phyloP scores from a whole-genome alignment of 2,329 filamentous ascomycete genomes.

The Fusarium agapanthi region DNA sequence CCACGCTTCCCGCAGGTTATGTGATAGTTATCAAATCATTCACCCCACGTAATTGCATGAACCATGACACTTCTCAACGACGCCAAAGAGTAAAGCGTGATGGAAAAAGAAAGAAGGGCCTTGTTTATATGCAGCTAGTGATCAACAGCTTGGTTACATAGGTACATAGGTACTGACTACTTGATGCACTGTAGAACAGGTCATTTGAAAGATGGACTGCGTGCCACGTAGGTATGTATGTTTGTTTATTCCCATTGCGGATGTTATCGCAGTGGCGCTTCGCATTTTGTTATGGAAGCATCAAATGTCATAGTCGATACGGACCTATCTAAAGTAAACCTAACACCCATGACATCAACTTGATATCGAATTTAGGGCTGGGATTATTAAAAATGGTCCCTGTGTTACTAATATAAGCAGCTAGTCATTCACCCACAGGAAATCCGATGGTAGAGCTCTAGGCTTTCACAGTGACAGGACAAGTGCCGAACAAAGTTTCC shows the following conservation, averaged over 20 bases:
- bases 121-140: not conserved
- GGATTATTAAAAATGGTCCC: not conserved
- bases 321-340: not conserved
- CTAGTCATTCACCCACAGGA: not conserved
- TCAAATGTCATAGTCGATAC: not conserved
- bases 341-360: not conserved
- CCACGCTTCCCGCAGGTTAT: conserved; percentile 3
- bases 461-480: conserved; percentile 12
- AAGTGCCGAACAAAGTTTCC: conserved; percentile 29
- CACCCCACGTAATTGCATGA: conserved; percentile 14
- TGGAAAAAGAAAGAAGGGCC: not conserved
- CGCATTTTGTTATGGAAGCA: not conserved
- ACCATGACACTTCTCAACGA: conserved; percentile 12
- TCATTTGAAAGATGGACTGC: not conserved
- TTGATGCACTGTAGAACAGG: not conserved
- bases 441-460: not conserved
- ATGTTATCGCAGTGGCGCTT: conserved; percentile 6
- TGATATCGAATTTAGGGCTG: not conserved
- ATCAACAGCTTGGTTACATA: not conserved
- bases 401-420: not conserved
- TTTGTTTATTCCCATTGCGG: not conserved
- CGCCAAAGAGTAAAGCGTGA: not conserved
- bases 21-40: not conserved
- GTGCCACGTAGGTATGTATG: not conserved
- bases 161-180: not conserved